phyloP scores from a whole-genome alignment of 768 basidiomycete species.

The Kwoniella heveanensis region DNA sequence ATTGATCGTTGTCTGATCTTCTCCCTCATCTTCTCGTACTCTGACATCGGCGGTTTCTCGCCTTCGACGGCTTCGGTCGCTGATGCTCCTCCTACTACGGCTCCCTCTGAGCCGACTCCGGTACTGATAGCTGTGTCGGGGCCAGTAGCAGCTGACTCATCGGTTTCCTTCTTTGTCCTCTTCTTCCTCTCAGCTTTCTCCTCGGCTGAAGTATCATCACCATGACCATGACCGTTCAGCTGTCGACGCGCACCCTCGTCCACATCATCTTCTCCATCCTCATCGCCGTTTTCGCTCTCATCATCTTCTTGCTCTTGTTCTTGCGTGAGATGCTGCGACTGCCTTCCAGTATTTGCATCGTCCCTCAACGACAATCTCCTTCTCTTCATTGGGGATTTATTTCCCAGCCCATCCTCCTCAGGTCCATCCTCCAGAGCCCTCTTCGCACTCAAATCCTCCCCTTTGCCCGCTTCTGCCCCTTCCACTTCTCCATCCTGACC shows the following conservation, averaged over 20 bases:
- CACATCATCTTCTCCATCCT: background rate
- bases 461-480: background rate
- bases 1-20: background rate
- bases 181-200: background rate
- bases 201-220: background rate
- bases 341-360: too few species aligned
- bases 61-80: background rate
- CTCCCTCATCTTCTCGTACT: conserved; percentile 1
- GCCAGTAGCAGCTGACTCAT: background rate
- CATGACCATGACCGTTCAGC: background rate
- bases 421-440: background rate
- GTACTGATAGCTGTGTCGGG: too few species aligned
- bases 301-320: background rate
- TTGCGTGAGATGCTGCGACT: background rate
- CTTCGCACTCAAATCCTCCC: background rate
- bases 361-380: conserved; percentile 1
- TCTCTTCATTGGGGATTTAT: conserved; percentile 9
- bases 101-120: too few species aligned
- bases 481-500: background rate
- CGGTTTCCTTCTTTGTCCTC: background rate
- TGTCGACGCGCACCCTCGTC: background rate
- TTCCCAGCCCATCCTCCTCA: background rate
- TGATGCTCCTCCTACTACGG: too few species aligned
- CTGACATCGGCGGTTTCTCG: background rate
- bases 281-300: background rate